Evolutionary conservation across 2,329 filamentous ascomycete genomes (phyloP), one percentile per base, ranked within the genome.

Genomic region (Exophiala dermatitidis): DNA sequence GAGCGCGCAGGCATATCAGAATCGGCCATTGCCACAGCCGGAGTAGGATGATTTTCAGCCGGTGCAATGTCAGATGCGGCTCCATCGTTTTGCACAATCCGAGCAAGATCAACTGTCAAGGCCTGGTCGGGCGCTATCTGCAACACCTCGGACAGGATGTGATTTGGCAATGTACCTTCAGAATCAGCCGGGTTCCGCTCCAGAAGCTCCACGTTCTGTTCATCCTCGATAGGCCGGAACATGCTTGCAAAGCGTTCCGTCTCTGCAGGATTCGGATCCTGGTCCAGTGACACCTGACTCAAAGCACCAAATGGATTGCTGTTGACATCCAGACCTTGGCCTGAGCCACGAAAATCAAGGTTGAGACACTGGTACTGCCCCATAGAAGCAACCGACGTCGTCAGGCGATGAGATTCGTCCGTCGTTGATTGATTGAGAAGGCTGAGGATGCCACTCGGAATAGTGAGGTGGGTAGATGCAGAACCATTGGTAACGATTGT

Each of bases 291-390:
- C 2, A 52, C 44, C 38, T 63, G 61, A 37, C 52, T 61, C n/a
- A 56, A n/a, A 1, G 52, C 46, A 28, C 61, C 61, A 38, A 63
- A 63, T 2, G 60, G 62, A 40, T 63, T 63, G 10, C 55, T 31
- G 46, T 50, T 56, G 31, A 58, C 44, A 30, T 60, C 52, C 5
- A 60, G 31, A 1, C 56, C 60, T 26, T 52, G 49, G 19, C 38
- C 46, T 2, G 47, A 34, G 29, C 57, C 57, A 31, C 60, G 54
- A 42, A 55, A 62, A 46, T 62, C 54, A 32, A 62, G 38, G 28
- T 54, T 60, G 43, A 60, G 60, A 8, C 59, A 59, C 50, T 60
- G 49, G 33, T 63, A 62, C 29, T 50, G 50, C 28, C 62, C 62
- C 31, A 62, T 60, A 3, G 60, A 62, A 38, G 61, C 60, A 26